Evolutionary conservation across 2,329 filamentous ascomycete genomes (phyloP).

Genomic region (Diaporthe helianthi): DNA sequence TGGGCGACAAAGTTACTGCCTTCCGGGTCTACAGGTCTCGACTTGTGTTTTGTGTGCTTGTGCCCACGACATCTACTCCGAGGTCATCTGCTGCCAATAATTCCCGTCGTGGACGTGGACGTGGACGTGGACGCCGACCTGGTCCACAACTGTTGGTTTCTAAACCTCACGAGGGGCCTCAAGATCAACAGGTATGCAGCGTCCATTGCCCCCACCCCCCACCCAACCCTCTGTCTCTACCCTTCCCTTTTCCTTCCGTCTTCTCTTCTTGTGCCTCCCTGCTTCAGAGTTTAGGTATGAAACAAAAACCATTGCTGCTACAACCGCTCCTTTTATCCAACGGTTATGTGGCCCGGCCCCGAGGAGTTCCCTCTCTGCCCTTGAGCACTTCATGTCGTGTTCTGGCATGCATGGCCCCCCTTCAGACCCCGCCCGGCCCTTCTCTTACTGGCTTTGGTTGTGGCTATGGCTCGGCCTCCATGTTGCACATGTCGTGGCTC

Average conservation of each 20-base stretch:
- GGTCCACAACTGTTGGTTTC: conserved; percentile 6
- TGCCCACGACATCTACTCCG: background rate
- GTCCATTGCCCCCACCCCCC: background rate
- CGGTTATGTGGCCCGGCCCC: background rate
- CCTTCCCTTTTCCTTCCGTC: no score
- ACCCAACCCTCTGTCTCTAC: no score
- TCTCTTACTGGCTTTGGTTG: conserved; percentile 5
- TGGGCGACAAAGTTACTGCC: background rate
- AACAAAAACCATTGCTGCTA: background rate
- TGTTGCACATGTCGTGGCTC: conserved; percentile 13
- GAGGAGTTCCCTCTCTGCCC: background rate
- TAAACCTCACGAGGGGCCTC: background rate
- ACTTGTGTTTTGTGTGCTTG: background rate
- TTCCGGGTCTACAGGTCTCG: background rate
- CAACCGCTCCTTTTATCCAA: background rate
- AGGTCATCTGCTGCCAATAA: conserved; percentile 15
- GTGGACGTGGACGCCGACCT: conserved; percentile 12
- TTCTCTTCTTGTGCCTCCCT: background rate
- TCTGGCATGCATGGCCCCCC: background rate
- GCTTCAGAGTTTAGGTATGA: background rate
- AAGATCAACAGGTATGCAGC: background rate
- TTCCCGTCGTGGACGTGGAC: background rate
- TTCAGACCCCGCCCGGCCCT: background rate
- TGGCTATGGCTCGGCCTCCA: background rate
- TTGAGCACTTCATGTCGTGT: background rate